These are phyloP conservation scores for Pestalotiopsis sp. DNA, from an alignment of 2,329 filamentous ascomycete genomes.

Conservation along the genomic window DNA sequence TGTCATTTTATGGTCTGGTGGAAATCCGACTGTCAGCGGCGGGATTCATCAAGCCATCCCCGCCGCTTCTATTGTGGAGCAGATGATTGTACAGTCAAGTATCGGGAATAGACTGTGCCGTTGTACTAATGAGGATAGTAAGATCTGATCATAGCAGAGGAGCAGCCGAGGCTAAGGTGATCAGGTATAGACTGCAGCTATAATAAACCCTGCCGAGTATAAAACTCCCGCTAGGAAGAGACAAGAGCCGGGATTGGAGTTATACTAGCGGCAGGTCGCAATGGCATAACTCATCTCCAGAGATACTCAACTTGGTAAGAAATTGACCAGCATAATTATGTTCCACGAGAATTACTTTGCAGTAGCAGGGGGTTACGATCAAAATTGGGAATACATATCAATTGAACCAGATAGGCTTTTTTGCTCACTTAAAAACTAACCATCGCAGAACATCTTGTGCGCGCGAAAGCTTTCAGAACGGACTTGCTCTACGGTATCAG, in stretches of 20 bases:
- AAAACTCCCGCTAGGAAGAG: background rate
- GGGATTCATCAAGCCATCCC: background rate
- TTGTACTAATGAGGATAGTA: background rate
- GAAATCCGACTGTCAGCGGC: too few species aligned
- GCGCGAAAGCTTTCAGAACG: conserved; percentile 1
- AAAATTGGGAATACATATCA: background rate
- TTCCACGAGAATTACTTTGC: too few species aligned
- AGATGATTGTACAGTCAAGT: background rate
- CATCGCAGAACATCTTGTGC: background rate
- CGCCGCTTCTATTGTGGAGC: background rate
- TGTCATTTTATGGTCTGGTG: too few species aligned
- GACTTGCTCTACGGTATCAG: conserved; percentile 9
- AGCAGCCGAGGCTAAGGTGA: background rate
- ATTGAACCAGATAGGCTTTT: background rate
- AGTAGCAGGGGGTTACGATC: background rate
- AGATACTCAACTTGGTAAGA: too few species aligned
- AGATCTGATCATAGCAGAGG: background rate
- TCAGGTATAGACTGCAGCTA: background rate
- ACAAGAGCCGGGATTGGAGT: background rate
- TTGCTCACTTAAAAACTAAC: background rate
- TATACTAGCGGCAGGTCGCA: background rate
- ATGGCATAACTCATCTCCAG: too few species aligned
- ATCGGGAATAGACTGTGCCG: background rate
- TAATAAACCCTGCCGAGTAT: background rate
- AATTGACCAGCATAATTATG: too few species aligned